Percentiles rank a stretch among this genome's conserved stretches.
Evolutionary conservation across 2,329 filamentous ascomycete genomes (phyloP).

Genomic region (Escovopsis sp.): DNA sequence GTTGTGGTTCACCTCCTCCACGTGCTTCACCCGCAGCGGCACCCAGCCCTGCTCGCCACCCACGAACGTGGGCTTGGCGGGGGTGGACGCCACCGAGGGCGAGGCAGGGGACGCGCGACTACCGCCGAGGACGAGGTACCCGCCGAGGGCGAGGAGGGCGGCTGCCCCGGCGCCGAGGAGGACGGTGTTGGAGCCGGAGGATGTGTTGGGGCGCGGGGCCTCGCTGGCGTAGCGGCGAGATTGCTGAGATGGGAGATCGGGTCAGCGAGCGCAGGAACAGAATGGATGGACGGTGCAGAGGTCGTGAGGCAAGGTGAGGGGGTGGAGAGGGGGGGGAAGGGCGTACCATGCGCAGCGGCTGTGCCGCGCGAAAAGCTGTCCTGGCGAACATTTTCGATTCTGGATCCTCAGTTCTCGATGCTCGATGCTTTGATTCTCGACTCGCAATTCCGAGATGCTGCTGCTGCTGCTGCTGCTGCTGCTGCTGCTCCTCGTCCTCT

Average conservation of each 20-base stretch:
- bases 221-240: conserved; percentile 55
- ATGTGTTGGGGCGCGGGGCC: conserved; percentile 9
- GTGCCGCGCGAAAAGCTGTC: conserved; percentile 45
- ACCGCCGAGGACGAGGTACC: conserved; percentile 41
- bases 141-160: conserved; percentile 36
- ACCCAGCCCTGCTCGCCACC: conserved; percentile 86
- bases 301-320: not conserved
- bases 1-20: conserved; percentile 80
- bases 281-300: not conserved
- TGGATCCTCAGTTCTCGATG: conserved; percentile 1
- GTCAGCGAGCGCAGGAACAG: not conserved
- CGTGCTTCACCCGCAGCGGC: conserved; percentile 60
- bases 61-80: conserved; percentile 42
- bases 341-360: conserved; percentile 50
- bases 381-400: conserved; percentile 52
- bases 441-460: no score
- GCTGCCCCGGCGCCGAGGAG: conserved; percentile 46
- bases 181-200: conserved; percentile 39
- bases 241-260: no score
- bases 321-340: not conserved
- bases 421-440: no score
- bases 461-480: no score
- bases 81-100: no score
- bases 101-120: conserved; percentile 13
- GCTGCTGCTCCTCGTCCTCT: no score